Percentiles rank a stretch among this genome's conserved stretches.
Conservation (phyloP, 768 basidiomycete genomes). For the Leccinum aurantiacum region DNA sequence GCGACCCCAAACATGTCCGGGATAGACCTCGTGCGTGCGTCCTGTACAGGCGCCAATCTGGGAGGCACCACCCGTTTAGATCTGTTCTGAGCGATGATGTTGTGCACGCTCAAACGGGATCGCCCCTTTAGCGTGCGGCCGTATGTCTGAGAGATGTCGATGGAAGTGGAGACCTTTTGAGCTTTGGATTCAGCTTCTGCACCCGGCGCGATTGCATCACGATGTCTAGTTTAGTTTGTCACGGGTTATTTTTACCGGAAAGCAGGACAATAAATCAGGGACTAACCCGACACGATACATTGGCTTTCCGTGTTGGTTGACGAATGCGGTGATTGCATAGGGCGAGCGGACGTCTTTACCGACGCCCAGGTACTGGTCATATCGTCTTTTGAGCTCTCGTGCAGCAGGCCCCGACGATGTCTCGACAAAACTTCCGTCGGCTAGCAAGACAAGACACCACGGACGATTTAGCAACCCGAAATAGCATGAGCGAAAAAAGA, state of each 20-base stretch:
- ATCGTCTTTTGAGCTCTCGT: constrained; percentile 65
- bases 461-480: constrained; percentile 7
- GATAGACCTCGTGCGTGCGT: constrained; percentile 68
- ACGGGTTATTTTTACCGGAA: constrained; percentile 1
- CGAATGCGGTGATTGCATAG: no score
- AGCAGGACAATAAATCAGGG: neutral
- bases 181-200: constrained; percentile 48
- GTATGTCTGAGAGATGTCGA: constrained; percentile 38
- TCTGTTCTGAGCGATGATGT: constrained; percentile 49
- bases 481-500: neutral
- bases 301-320: constrained; percentile 21
- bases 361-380: constrained; percentile 72
- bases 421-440: constrained; percentile 76
- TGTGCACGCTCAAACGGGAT: constrained; percentile 67
- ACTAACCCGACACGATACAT: constrained; percentile 79
- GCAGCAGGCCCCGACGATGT: constrained; percentile 75
- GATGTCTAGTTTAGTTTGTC: constrained; percentile 42
- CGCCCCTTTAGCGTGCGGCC: constrained; percentile 46
- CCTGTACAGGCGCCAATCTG: constrained; percentile 30
- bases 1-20: constrained; percentile 48
- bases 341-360: constrained; percentile 39
- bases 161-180: constrained; percentile 32
- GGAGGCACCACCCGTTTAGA: constrained; percentile 39
- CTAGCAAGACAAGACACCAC: constrained; percentile 35
- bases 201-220: constrained; percentile 61